Conservation (phyloP, 2,329 filamentous ascomycete genomes). For the Nannizziopsis barbatae region DNA sequence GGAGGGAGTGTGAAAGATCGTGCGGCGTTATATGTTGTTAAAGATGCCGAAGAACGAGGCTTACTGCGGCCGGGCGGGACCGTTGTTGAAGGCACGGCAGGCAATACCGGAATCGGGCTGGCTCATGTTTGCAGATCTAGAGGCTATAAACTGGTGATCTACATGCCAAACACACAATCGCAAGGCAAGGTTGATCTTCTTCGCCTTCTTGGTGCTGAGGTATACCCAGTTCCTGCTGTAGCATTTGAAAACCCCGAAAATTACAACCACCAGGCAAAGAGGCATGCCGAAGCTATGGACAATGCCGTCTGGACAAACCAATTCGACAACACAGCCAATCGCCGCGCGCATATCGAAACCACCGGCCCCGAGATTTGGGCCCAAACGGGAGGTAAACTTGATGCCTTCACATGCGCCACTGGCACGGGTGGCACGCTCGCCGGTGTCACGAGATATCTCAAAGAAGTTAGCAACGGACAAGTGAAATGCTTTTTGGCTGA, state of each 20-base stretch:
- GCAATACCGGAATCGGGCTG: conserved; percentile 95
- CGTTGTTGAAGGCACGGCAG: conserved; percentile 91
- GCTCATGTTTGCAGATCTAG: conserved; percentile 88
- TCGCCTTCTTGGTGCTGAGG: conserved; percentile 81
- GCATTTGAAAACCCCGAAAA: conserved; percentile 91
- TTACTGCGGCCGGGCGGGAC: conserved; percentile 76
- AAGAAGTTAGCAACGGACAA: conserved; percentile 62
- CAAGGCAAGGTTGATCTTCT: conserved; percentile 95
- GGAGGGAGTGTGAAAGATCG: conserved; percentile 94
- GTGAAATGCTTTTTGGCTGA: conserved; percentile 88
- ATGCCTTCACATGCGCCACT: conserved; percentile 91
- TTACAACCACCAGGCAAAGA: conserved; percentile 90
- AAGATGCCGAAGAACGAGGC: conserved; percentile 82
- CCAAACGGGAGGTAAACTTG: conserved; percentile 73
- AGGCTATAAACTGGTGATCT: conserved; percentile 93
- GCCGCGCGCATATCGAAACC: conserved; percentile 88
- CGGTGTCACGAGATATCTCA: conserved; percentile 77
- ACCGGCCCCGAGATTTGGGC: conserved; percentile 96
- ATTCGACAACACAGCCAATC: conserved; percentile 93
- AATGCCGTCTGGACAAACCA: conserved; percentile 98
- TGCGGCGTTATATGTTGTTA: conserved; percentile 84
- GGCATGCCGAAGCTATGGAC: conserved; percentile 74
- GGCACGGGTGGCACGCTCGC: conserved; percentile 88
- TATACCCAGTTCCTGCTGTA: conserved; percentile 90
- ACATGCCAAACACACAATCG: conserved; percentile 98